These are phyloP conservation scores for Kuraishia floccosa DNA, from an alignment of 805 yeast genomes.

Conservation along the genomic window DNA sequence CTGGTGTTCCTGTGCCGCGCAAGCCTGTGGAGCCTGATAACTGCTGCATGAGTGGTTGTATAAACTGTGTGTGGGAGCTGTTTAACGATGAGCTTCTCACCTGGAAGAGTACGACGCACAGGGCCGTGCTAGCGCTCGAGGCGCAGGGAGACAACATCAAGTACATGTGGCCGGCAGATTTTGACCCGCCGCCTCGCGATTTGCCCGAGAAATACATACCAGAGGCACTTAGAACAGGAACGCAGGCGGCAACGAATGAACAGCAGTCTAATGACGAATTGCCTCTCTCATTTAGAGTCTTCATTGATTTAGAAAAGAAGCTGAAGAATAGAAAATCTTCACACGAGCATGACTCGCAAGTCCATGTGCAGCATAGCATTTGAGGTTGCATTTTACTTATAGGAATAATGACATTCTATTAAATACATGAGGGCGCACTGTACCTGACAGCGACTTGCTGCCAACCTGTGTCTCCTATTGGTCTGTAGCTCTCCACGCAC, in stretches of 20 bases:
- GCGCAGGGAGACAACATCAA: slow-evolving; percentile 28
- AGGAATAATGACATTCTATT: no score
- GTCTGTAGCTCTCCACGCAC: no score
- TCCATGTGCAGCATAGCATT: no score
- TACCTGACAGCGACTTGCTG: no score
- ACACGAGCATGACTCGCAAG: no score
- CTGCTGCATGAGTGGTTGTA: slow-evolving; percentile 96
- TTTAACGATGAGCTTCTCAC: slow-evolving; percentile 80
- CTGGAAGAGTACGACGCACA: slow-evolving; percentile 53
- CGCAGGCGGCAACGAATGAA: slow-evolving; percentile 9
- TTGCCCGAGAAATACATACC: slow-evolving; percentile 33
- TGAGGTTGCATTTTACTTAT: no score
- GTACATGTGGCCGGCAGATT: slow-evolving; percentile 53
- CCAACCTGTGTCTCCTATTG: no score
- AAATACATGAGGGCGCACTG: no score
- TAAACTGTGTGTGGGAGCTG: slow-evolving; percentile 94
- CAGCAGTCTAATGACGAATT: slow-evolving; percentile 31
- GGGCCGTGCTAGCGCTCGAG: slow-evolving; percentile 37
- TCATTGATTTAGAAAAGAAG: slow-evolving; percentile 72
- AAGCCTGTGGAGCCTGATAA: slow-evolving; percentile 86
- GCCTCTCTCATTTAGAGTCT: slow-evolving; percentile 68
- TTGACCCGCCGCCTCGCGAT: slow-evolving; percentile 41
- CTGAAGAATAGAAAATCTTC: no score
- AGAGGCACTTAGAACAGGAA: slow-evolving; percentile 14
- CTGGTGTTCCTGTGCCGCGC: slow-evolving; percentile 73